These are phyloP conservation scores for Xylaria longipes DNA, from an alignment of 495 filamentous ascomycete genomes.

Conservation along the genomic window DNA sequence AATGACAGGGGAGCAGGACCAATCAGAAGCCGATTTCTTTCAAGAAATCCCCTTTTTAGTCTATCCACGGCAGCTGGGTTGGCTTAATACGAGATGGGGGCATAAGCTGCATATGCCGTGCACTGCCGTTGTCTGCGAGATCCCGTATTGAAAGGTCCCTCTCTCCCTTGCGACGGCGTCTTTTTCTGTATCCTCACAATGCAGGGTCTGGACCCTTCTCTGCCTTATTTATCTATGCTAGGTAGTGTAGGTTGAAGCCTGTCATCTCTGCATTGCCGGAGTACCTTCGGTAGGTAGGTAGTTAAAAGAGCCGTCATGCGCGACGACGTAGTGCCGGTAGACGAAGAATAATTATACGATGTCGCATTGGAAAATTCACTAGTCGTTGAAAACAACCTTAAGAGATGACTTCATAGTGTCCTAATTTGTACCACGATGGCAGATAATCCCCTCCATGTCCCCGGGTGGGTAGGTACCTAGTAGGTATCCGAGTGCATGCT, in stretches of 20 bases:
- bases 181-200: neutral
- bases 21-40: neutral
- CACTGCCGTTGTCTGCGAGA: slow-evolving; percentile 17
- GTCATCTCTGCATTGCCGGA: neutral
- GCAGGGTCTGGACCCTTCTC: slow-evolving; percentile 12
- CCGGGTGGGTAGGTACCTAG: neutral
- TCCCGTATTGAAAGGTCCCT: neutral
- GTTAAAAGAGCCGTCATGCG: neutral
- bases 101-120: slow-evolving; percentile 9
- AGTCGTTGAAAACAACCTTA: neutral
- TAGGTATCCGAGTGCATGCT: neutral
- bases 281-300: too few species aligned
- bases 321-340: neutral
- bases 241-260: neutral
- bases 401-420: slow-evolving; percentile 1
- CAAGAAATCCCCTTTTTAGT: neutral
- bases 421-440: slow-evolving; percentile 7
- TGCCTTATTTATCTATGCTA: neutral
- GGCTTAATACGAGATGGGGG: slow-evolving; percentile 19
- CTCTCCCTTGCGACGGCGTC: neutral
- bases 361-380: neutral
- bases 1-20: neutral
- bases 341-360: neutral
- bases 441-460: neutral
- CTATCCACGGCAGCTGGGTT: neutral